Evolutionary conservation across 2,329 filamentous ascomycete genomes (phyloP).

Genomic region (Phyllosticta ampelicida): DNA sequence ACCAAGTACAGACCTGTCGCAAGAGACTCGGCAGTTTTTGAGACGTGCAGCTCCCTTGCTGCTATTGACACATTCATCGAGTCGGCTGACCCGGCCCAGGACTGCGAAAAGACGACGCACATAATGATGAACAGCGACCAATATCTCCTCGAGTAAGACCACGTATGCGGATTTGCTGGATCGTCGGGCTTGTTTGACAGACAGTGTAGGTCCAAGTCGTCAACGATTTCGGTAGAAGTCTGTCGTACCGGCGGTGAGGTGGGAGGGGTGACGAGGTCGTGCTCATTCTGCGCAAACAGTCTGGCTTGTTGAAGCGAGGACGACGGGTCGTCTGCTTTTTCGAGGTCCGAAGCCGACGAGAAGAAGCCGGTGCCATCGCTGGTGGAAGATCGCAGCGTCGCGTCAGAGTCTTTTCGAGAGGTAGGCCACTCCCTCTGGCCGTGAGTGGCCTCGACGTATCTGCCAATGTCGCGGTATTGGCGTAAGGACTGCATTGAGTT

Average conservation of each 20-base stretch:
- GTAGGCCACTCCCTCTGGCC: neutral
- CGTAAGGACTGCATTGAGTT: constrained; percentile 8
- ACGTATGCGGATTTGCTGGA: constrained; percentile 5
- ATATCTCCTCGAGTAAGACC: neutral
- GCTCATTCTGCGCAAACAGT: neutral
- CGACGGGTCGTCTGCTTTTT: neutral
- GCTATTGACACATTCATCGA: neutral
- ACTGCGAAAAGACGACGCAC: constrained; percentile 4
- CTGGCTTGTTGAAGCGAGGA: neutral
- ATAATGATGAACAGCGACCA: neutral
- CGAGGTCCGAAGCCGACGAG: neutral
- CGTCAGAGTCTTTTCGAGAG: neutral
- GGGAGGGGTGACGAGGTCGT: neutral
- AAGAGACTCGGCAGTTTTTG: neutral
- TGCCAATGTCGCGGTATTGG: constrained; percentile 7
- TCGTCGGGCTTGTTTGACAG: neutral
- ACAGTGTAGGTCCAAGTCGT: neutral
- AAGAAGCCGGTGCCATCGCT: neutral
- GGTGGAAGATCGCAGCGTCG: neutral
- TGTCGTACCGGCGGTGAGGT: neutral
- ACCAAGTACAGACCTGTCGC: constrained; percentile 5
- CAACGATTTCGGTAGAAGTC: neutral
- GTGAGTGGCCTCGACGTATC: constrained; percentile 4
- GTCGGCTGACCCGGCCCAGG: constrained; percentile 5
- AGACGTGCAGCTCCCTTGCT: neutral